phyloP scores from a whole-genome alignment of 192 early-diverging fungal species.

The Coemansia sp. region DNA sequence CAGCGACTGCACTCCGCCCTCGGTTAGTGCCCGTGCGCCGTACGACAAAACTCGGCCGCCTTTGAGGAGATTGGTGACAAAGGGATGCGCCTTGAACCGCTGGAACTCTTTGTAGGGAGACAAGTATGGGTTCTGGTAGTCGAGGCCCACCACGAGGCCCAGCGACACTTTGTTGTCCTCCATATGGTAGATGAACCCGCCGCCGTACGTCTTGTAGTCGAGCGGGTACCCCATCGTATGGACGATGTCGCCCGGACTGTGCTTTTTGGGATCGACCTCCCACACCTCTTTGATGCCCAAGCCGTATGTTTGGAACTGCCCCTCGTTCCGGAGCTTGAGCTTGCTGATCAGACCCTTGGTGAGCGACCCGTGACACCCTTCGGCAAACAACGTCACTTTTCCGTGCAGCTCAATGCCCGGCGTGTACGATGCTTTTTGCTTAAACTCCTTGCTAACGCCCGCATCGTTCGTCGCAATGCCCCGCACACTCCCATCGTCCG shows the following conservation, averaged over 20 bases:
- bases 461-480: constrained; percentile 96
- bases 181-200: constrained; percentile 95
- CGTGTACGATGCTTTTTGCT: constrained; percentile 87
- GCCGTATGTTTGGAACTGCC: constrained; percentile 88
- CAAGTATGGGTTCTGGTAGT: constrained; percentile 94
- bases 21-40: constrained; percentile 94
- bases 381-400: constrained; percentile 92
- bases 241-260: constrained; percentile 73
- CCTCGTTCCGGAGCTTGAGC: constrained; percentile 85
- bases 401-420: constrained; percentile 94
- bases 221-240: constrained; percentile 94
- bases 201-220: constrained; percentile 88
- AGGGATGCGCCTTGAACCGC: constrained; percentile 92
- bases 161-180: constrained; percentile 82
- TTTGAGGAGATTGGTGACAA: constrained; percentile 75
- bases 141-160: constrained; percentile 88
- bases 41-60: constrained; percentile 89
- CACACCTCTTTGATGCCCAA: constrained; percentile 98
- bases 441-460: constrained; percentile 83
- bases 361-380: constrained; percentile 96
- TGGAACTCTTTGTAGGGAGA: constrained; percentile 98
- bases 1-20: constrained; percentile 94
- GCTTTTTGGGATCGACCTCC: constrained; percentile 87
- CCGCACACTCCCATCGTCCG: constrained; percentile 85
- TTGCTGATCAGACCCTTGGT: constrained; percentile 86